Base-by-base conservation (phyloP, 208 protist genomes). In the Trypanosoma boissoni region DNA sequence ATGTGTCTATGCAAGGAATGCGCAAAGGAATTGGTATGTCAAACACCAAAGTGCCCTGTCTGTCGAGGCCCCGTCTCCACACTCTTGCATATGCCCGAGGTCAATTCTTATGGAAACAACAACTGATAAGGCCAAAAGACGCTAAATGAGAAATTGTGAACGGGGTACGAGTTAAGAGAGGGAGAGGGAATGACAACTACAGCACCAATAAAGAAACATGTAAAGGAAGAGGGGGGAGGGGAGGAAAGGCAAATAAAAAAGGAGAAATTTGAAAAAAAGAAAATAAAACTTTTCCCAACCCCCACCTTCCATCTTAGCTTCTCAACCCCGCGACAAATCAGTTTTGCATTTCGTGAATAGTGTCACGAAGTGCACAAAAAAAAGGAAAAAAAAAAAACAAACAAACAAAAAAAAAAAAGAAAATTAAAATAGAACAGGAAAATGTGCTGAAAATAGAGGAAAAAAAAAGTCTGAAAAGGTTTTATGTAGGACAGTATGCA, bases 1-100 rank as follows among this genome's bases (percentile, higher is more conserved):
- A 92, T 98, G 91, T 97, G 92, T 62, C 85, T 98, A 64, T 98
- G 95, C 71, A 84, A 89, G 67, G 78, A 79, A 32, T 98, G 95
- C 63, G 93, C 92, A n/a, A 84, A 97, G 76, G 72, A 91, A 68
- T 82, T 97, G 52, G 65, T 95, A 36, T 75, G 85, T 49, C 89
- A 95, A 72, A 94, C 89, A 57, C 92, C 94, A 20, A 95, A 97
- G 46, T 98, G 95, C 74, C 95, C 95, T 4, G 92, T 98, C 21
- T 98, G 95, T 78, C 80, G 95, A 39, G 80, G 82, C 1, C 72
- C 74, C 2, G 94, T 97, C 28, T 91, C 84, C 3, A 92, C 83
- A 23, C 73, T 96, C 44, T 73, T 96, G 45, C 87, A 93, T 64
- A 93, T 94, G 85, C 86, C 86, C 10, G 73, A 69, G 2, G 34